These are phyloP conservation scores for Pestalotiopsis sp. DNA, from an alignment of 2,329 filamentous ascomycete species.

Conservation along the genomic window DNA sequence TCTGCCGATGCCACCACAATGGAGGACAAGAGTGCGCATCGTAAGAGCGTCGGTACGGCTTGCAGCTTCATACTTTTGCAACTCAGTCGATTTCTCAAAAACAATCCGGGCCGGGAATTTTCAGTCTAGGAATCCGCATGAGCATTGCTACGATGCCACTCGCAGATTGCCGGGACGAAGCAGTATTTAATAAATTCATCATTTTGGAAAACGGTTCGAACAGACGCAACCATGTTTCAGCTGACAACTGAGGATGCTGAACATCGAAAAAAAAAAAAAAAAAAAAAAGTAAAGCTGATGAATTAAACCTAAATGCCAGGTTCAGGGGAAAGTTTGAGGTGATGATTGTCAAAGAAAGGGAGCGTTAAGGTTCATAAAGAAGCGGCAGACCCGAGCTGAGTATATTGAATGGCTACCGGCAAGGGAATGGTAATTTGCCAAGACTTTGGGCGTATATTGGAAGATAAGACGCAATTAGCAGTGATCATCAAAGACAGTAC, in stretches of 20 bases:
- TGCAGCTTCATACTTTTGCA: not conserved
- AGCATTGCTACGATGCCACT: not conserved
- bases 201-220: no score
- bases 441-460: not conserved
- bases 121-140: not conserved
- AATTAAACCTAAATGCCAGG: not conserved
- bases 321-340: not conserved
- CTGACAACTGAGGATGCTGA: not conserved
- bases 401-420: not conserved
- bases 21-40: not conserved
- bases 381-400: not conserved
- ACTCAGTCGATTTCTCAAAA: not conserved
- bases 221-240: not conserved
- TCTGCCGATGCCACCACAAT: not conserved
- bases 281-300: not conserved
- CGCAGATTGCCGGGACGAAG: not conserved
- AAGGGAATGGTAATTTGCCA: not conserved
- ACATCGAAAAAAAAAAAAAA: no score
- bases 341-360: not conserved
- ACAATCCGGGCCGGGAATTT: not conserved
- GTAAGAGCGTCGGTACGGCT: not conserved
- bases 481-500: not conserved
- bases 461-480: not conserved
- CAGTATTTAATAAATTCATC: not conserved
- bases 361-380: not conserved